These are phyloP conservation scores for Ceratocystis huliohia DNA, from an alignment of 2,329 filamentous ascomycete genomes.

Conservation along the genomic window DNA sequence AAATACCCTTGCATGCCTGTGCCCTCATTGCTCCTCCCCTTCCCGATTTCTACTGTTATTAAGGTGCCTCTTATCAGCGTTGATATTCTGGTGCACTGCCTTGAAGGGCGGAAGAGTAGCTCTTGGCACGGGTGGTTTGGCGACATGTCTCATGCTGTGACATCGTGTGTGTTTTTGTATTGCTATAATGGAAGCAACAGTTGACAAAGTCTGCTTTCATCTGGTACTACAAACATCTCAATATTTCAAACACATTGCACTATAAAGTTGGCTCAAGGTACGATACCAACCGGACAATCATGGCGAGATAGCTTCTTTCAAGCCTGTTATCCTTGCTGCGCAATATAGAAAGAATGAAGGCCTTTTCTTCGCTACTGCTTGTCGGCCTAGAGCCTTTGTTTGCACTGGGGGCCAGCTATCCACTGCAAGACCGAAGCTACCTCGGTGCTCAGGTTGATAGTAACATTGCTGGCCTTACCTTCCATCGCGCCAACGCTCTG, in stretches of 20 bases:
- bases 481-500: conserved; percentile 28
- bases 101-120: neutral
- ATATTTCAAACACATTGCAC: neutral
- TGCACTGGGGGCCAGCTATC: neutral
- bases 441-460: conserved; percentile 24
- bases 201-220: neutral
- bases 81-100: too few relatives aligned
- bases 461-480: conserved; percentile 31
- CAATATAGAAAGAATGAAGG: neutral
- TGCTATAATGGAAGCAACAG: neutral
- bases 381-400: neutral
- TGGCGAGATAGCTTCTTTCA: neutral
- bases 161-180: neutral
- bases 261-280: neutral
- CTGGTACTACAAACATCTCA: neutral
- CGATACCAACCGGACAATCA: neutral
- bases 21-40: neutral
- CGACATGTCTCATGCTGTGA: neutral
- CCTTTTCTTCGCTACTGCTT: neutral
- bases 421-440: neutral
- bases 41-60: neutral
- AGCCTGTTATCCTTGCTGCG: neutral
- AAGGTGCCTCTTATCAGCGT: neutral
- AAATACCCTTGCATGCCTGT: neutral
- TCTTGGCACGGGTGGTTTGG: neutral